These are phyloP conservation scores for Apiospora kogelbergensis DNA, from an alignment of 2,329 filamentous ascomycete genomes.

Conservation along the genomic window DNA sequence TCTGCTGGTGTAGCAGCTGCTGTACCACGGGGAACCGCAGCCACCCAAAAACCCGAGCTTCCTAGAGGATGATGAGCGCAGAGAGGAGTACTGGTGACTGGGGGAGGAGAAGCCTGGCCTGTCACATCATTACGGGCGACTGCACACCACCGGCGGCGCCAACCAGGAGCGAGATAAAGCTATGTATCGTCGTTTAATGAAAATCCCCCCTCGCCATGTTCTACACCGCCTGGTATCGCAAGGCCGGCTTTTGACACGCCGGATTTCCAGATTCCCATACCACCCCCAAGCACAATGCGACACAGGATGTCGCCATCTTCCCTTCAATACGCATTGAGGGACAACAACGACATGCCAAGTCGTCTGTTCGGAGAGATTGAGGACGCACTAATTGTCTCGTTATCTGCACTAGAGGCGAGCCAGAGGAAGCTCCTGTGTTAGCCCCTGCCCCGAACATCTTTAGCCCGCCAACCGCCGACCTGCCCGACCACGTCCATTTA, in stretches of 20 bases:
- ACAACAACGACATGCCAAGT: neutral
- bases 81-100: no score
- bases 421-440: neutral
- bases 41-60: neutral
- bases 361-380: slow-evolving; percentile 1
- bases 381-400: neutral
- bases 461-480: neutral
- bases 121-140: neutral
- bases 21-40: neutral
- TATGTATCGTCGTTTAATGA: neutral
- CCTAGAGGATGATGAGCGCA: neutral
- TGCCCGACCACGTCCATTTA: slow-evolving; percentile 3
- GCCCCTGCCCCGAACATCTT: neutral
- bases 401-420: neutral
- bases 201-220: neutral
- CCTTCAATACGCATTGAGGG: neutral
- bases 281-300: neutral
- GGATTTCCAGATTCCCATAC: neutral
- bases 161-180: neutral
- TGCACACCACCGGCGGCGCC: neutral
- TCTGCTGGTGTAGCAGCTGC: neutral
- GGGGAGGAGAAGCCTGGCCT: neutral
- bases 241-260: neutral
- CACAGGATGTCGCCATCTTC: neutral
- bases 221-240: neutral